A percentile compares a stretch with the other conserved stretches of the same genome.
These are phyloP conservation scores for Fusarium oxysporum DNA, from an alignment of 2,329 filamentous ascomycete genomes.

Conservation along the genomic window DNA sequence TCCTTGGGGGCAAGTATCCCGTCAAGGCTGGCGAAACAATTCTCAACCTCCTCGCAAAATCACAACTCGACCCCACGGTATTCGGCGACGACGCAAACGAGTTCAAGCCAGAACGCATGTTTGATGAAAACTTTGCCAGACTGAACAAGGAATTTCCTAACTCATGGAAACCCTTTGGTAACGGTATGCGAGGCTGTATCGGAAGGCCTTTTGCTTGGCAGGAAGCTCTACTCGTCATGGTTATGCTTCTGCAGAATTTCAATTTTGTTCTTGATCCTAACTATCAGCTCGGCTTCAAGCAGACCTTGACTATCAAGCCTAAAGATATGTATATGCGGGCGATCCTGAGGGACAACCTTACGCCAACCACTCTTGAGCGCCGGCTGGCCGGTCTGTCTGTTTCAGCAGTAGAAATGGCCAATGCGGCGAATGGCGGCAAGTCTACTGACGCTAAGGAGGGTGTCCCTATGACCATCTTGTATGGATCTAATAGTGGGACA, in stretches of 20 bases:
- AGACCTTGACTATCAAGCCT: constrained; percentile 71
- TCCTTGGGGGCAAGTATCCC: constrained; percentile 71
- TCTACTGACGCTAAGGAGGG: constrained; percentile 22
- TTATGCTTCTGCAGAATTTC: constrained; percentile 77
- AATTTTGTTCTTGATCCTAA: constrained; percentile 70
- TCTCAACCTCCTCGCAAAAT: constrained; percentile 60
- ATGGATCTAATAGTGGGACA: constrained; percentile 79
- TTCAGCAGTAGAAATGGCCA: too few relatives aligned
- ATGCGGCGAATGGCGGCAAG: background rate
- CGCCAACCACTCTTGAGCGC: constrained; percentile 58
- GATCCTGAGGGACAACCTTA: constrained; percentile 60
- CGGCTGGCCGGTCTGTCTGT: constrained; percentile 49
- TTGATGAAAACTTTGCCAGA: constrained; percentile 67
- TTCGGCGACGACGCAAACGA: constrained; percentile 73
- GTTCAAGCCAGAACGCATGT: constrained; percentile 78
- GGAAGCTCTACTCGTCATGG: constrained; percentile 71
- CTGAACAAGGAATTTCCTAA: constrained; percentile 70
- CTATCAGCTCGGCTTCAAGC: constrained; percentile 66
- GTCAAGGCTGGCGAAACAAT: constrained; percentile 64
- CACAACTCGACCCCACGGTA: constrained; percentile 71
- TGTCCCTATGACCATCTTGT: constrained; percentile 70
- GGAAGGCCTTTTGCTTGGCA: constrained; percentile 81
- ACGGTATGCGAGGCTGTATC: constrained; percentile 76
- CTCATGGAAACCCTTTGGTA: constrained; percentile 79
- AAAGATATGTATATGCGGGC: constrained; percentile 72